Percentiles rank a stretch among this genome's conserved stretches.
phyloP scores from a whole-genome alignment of 2,329 filamentous ascomycete genomes.

The Fusarium ambrosium region DNA sequence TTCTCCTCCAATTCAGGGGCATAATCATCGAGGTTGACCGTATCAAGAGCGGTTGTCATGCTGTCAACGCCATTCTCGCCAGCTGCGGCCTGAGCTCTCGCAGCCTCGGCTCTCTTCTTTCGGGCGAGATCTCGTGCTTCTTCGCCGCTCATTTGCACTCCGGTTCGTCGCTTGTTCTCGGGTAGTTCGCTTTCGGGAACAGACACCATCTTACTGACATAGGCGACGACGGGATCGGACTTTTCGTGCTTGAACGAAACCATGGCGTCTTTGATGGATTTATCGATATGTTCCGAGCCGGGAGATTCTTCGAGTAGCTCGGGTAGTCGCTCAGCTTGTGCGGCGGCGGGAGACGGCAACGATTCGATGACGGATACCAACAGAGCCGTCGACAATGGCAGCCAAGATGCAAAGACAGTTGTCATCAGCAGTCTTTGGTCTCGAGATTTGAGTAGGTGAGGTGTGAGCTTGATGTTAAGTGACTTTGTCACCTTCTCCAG shows the following conservation, averaged over 20 bases:
- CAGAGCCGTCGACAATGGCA: slow-evolving; percentile 91
- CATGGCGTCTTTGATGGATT: slow-evolving; percentile 83
- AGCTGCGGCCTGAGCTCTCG: slow-evolving; percentile 77
- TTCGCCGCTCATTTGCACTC: slow-evolving; percentile 81
- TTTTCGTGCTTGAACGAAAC: slow-evolving; percentile 78
- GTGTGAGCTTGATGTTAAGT: slow-evolving; percentile 83
- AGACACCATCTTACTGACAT: slow-evolving; percentile 98
- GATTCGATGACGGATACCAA: slow-evolving; percentile 95
- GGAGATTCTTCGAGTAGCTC: slow-evolving; percentile 85
- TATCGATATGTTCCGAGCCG: slow-evolving; percentile 78
- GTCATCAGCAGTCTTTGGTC: slow-evolving; percentile 88
- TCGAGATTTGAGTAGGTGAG: slow-evolving; percentile 86
- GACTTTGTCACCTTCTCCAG: slow-evolving; percentile 97
- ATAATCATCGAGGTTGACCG: slow-evolving; percentile 69
- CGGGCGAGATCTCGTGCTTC: slow-evolving; percentile 90
- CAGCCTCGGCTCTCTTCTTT: slow-evolving; percentile 90
- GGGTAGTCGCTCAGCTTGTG: slow-evolving; percentile 85
- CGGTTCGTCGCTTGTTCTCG: slow-evolving; percentile 81
- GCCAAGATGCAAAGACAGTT: slow-evolving; percentile 88
- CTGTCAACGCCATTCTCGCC: slow-evolving; percentile 65
- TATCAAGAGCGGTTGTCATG: slow-evolving; percentile 72
- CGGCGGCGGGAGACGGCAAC: slow-evolving; percentile 83
- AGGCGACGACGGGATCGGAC: slow-evolving; percentile 87
- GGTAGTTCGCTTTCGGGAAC: slow-evolving; percentile 93
- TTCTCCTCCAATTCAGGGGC: slow-evolving; percentile 65